A percentile compares a stretch with the other conserved stretches of the same genome.
phyloP scores from a whole-genome alignment of 208 protist genomes.

The Spongospora subterranea region DNA sequence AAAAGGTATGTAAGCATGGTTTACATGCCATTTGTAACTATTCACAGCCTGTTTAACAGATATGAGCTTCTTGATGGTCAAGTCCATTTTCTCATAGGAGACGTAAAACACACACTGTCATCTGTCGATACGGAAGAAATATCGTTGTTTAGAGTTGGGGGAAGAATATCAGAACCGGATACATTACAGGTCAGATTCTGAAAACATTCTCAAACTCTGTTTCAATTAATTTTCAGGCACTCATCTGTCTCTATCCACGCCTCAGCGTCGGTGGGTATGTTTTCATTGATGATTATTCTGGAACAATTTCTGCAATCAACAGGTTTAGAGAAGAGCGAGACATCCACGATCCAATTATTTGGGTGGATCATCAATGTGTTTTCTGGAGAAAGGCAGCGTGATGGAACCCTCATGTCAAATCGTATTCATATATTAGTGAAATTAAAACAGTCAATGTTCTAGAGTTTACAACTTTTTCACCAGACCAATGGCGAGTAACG shows the following conservation, averaged over 20 bases:
- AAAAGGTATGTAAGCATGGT: neutral
- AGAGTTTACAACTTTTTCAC: too few relatives aligned
- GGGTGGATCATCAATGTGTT: constrained; percentile 18
- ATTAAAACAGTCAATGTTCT: too few relatives aligned
- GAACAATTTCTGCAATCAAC: neutral
- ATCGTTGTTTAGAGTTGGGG: neutral
- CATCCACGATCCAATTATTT: neutral
- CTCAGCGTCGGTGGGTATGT: neutral
- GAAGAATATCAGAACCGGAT: neutral
- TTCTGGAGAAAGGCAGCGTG: neutral
- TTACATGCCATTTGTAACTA: neutral
- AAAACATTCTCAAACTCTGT: neutral
- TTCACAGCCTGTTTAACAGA: neutral
- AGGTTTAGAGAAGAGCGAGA: neutral
- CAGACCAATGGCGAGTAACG: too few relatives aligned
- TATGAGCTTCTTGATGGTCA: neutral
- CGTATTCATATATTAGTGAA: too few relatives aligned
- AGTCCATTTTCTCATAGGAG: neutral
- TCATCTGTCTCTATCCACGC: neutral
- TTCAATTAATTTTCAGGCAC: neutral
- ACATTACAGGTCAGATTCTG: neutral
- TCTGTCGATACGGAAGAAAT: neutral
- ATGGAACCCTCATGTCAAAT: neutral
- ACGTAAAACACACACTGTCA: neutral
- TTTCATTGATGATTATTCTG: constrained; percentile 33